These are phyloP conservation scores for Simplicillium aogashimaense DNA, from an alignment of 2,329 filamentous ascomycete species.

Conservation along the genomic window DNA sequence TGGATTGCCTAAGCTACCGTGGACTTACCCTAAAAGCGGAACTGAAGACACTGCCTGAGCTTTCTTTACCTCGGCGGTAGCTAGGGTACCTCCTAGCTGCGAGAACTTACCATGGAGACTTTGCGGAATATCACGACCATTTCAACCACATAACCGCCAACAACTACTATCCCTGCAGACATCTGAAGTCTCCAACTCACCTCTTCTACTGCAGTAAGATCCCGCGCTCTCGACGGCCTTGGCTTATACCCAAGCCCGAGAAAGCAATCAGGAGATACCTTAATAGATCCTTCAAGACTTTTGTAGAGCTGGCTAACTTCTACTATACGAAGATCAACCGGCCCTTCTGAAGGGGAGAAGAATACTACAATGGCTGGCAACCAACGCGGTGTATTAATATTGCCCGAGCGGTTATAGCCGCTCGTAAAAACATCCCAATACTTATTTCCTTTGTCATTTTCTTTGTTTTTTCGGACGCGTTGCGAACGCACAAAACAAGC, in stretches of 20 bases:
- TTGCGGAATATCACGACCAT: constrained; percentile 5
- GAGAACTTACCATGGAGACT: constrained; percentile 6
- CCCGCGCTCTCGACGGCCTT: neutral
- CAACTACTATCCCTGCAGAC: constrained; percentile 2
- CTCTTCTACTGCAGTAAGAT: constrained; percentile 4
- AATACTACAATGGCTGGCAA: neutral
- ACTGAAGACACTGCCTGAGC: neutral
- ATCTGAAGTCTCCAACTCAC: constrained; percentile 2
- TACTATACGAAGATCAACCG: constrained; percentile 2
- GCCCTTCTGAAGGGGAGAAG: neutral
- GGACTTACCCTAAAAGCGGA: neutral
- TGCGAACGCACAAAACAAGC: neutral
- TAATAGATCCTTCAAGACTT: constrained; percentile 1
- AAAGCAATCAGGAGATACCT: constrained; percentile 1
- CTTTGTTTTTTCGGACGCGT: neutral
- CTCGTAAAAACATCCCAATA: neutral
- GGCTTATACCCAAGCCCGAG: neutral
- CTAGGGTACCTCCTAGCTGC: constrained; percentile 3
- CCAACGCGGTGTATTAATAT: neutral
- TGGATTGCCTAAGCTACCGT: constrained; percentile 1
- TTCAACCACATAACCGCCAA: constrained; percentile 3
- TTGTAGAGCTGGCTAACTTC: neutral
- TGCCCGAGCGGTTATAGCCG: neutral
- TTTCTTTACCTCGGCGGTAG: neutral
- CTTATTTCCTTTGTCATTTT: constrained; percentile 1